Base-by-base conservation (phyloP, 2,329 filamentous ascomycete species). In the Ceratocystis eucalypticola region DNA sequence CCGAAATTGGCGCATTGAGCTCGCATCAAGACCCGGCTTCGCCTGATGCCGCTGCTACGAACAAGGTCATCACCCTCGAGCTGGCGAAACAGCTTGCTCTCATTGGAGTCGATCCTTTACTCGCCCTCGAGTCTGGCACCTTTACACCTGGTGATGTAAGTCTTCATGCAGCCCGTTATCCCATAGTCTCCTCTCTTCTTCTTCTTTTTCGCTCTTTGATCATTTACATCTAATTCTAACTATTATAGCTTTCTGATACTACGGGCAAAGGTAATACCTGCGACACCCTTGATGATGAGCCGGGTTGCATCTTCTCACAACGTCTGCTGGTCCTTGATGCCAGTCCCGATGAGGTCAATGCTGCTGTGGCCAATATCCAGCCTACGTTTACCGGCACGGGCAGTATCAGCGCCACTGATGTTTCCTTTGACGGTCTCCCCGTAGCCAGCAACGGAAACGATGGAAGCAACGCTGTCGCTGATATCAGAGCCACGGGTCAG, bases 11-110 rank as follows among this genome's bases (percentile, higher is more conserved):
- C 33, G 83, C 83, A 55, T 73, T 88, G 68, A 75, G 78, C 65
- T 84, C 87, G 74, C 85, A 88, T 74, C 85, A 88, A 75, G 86
- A 88, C 72, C 84, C 86, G 33, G 86, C 85, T 22, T 82, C 82
- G 0, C 72, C 78, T 2, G 80, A 79, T 53, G 82, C 84, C 12
- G 78, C 80, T 15, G 79, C 73, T 1, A 75, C 77, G 61, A 88
- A 88, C 78, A 86, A 86, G 76, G 76, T 77, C 45, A 82, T 87
- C 70, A 80, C 82, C 61, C 76, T 86, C 5, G 79, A 79, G 57
- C 76, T 87, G 2, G 85, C 85, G 20, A 75, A 77, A 64, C 82
- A 87, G 75, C 81, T 88, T 64, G 79, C 80, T 22, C 75, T 77
- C 3, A 78, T 88, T 69, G 85, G 86, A 15, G 86, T 82, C 37